Evolutionary conservation across 768 basidiomycete genomes (phyloP).

Genomic region (Trametes villosa): DNA sequence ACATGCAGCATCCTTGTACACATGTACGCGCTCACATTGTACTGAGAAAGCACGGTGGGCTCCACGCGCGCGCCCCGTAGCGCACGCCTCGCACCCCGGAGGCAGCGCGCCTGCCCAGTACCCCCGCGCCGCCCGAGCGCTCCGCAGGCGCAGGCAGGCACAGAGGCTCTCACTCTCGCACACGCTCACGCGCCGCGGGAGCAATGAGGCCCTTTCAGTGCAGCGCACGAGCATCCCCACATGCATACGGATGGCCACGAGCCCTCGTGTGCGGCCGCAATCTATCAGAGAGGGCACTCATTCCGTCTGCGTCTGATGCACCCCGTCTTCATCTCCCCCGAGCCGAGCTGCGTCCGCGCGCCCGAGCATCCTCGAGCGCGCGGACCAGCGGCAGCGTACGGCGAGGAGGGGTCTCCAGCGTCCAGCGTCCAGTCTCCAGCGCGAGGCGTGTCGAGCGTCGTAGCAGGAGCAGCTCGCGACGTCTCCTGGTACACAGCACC

Average conservation of each 20-base stretch:
- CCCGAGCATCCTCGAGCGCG: too few relatives aligned
- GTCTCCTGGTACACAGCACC: not conserved
- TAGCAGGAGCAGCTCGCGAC: not conserved
- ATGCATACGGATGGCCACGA: not conserved
- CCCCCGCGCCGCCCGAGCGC: too few relatives aligned
- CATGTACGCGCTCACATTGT: too few relatives aligned
- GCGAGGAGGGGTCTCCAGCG: too few relatives aligned
- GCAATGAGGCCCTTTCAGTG: not conserved
- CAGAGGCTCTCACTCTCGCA: too few relatives aligned
- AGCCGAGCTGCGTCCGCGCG: conserved; percentile 7
- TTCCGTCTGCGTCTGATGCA: conserved; percentile 6
- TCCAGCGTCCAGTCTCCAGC: not conserved
- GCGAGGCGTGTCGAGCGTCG: not conserved
- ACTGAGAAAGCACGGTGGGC: too few relatives aligned
- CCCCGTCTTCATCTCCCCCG: conserved; percentile 3
- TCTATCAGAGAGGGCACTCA: conserved; percentile 8
- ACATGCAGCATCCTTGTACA: too few relatives aligned
- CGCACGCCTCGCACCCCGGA: too few relatives aligned
- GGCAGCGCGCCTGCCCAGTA: not conserved
- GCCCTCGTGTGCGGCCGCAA: too few relatives aligned
- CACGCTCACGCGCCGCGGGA: conserved; percentile 8
- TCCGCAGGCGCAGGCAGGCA: too few relatives aligned
- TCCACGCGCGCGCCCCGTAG: too few relatives aligned
- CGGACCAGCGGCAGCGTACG: not conserved
- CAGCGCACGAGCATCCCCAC: not conserved